Evolutionary conservation across 2,329 filamentous ascomycete genomes (phyloP), one percentile per base, ranked within the genome.

Genomic region (Cercospora sp.): DNA sequence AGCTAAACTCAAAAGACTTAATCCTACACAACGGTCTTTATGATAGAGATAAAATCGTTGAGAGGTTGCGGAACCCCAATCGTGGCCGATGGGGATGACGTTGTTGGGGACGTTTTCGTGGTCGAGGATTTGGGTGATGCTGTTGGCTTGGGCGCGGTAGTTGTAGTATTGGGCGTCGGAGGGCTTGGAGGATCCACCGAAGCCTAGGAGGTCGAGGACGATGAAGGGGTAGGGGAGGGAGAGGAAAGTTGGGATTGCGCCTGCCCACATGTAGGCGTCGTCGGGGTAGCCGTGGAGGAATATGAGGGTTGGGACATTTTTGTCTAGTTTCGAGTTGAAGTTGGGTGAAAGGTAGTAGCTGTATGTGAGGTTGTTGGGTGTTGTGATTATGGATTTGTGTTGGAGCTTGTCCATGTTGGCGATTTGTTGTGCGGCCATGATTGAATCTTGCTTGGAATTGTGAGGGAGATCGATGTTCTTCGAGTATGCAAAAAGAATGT

Each of bases 281-380:
- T 85, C 83, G 4, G 85, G 85, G 69, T 81, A 87, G 67, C 85
- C 85, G 75, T 87, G 85, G 8, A 82, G 48, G 45, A 77, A 75
- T 45, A 85, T 77, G 5, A 84, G 70, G 20, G 83, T 74, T 33
- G 74, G 75, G 5, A 72, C 62, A 23, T 72, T 65, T 18, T 71
- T 63, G 18, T 68, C 61, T 16, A 71, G 63, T 7, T 70, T 70
- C 3, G 67, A 58, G n/a, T 71, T 66, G 67, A 76, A 76, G 60
- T 72, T 66, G 5, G 75, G 74, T 1, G 73, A 76, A 13, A 75
- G 66, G 65, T 75, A 76, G 51, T 76, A 76, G 65, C 71, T 73
- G 64, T 76, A 76, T 9, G 70, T 72, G 20, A 76, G 69, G 18
- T 75, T 70, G 62, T 75, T 55, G 28, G 75, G 75, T 26, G 68